phyloP scores from a whole-genome alignment of 2,329 filamentous ascomycete species.

The Microdochium paspali region DNA sequence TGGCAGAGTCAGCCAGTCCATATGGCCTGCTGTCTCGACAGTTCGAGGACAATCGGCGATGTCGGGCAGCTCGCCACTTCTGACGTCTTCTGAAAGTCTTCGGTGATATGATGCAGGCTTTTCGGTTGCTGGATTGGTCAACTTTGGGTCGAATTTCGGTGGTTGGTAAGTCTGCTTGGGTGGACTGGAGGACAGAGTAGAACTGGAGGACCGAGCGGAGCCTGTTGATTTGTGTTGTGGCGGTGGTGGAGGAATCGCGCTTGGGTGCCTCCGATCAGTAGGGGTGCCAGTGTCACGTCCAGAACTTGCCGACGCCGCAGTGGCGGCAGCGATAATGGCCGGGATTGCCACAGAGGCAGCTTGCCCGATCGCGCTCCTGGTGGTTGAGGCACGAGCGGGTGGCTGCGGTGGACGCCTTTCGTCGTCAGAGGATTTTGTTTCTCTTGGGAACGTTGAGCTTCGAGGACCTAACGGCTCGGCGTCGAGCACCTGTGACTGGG shows the following conservation, averaged over 20 bases:
- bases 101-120: conserved; percentile 27
- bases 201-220: conserved; percentile 8
- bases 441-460: conserved; percentile 18
- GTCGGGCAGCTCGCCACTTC: conserved; percentile 27
- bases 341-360: conserved; percentile 9
- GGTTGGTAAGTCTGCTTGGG: conserved; percentile 33
- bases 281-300: conserved; percentile 3
- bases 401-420: conserved; percentile 9
- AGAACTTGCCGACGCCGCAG: conserved; percentile 2
- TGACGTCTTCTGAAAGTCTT: conserved; percentile 44
- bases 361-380: conserved; percentile 8
- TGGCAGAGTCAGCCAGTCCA: conserved; percentile 75
- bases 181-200: conserved; percentile 11
- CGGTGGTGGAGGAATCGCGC: conserved; percentile 6
- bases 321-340: conserved; percentile 6
- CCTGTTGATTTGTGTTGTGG: conserved; percentile 5
- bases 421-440: conserved; percentile 9
- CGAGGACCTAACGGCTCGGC: conserved; percentile 13
- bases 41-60: conserved; percentile 64
- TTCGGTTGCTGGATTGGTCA: conserved; percentile 23
- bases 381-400: conserved; percentile 14
- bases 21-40: conserved; percentile 48
- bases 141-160: conserved; percentile 30
- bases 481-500: conserved; percentile 13
- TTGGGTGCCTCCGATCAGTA: conserved; percentile 5